Conservation (phyloP, 257 asterid species). For the Solanum clarkiae region DNA sequence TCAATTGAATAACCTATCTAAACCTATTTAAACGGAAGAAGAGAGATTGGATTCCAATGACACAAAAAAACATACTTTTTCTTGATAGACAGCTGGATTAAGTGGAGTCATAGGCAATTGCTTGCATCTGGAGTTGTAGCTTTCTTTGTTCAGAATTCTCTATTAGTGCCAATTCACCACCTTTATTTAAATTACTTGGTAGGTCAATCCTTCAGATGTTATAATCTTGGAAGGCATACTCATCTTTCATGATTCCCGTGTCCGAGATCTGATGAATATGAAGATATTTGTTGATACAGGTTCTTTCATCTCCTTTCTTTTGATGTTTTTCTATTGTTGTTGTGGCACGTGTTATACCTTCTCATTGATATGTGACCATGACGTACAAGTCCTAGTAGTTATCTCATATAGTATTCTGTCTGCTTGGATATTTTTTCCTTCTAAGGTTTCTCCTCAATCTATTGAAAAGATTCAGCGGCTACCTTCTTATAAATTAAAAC, state of each 20-base stretch:
- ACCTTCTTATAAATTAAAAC: not conserved
- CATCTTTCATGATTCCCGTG: slow-evolving; percentile 85
- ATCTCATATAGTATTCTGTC: not conserved
- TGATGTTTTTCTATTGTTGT: not conserved
- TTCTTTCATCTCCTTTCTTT: slow-evolving; percentile 20
- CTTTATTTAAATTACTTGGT: slow-evolving; percentile 9
- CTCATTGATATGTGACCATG: not conserved
- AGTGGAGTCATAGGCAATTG: not conserved
- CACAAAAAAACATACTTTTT: not conserved
- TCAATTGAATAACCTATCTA: not conserved
- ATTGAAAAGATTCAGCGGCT: not conserved
- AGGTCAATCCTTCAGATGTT: slow-evolving; percentile 98
- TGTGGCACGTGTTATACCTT: not conserved
- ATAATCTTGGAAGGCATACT: slow-evolving; percentile 96
- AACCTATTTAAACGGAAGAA: not conserved
- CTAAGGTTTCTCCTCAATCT: not conserved
- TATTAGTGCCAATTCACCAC: not conserved
- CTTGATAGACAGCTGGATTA: not conserved
- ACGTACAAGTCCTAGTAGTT: not conserved
- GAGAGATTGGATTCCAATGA: not conserved
- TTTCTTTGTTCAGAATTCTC: not conserved
- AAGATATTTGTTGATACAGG: slow-evolving; percentile 99
- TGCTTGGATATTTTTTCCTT: not conserved
- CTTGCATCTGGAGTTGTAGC: not conserved
- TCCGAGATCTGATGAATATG: slow-evolving; percentile 85